phyloP scores from a whole-genome alignment of 768 basidiomycete genomes.

The Calvatia gigantea region DNA sequence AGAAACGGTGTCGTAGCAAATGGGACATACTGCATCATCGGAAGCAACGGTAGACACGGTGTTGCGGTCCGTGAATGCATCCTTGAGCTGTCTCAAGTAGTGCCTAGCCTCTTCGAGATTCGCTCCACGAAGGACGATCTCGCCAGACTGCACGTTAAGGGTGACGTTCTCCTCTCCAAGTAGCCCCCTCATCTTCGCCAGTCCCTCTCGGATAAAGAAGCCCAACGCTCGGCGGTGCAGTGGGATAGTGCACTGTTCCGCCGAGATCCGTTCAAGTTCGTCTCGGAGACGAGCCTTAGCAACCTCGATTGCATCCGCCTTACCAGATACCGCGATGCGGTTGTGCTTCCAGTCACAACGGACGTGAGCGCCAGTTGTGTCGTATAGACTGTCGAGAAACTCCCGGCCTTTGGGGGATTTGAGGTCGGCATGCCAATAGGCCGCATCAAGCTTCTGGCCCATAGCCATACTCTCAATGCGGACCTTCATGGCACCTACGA shows the following conservation, averaged over 20 bases:
- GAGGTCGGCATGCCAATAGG: conserved; percentile 50
- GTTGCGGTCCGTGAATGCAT: conserved; percentile 14
- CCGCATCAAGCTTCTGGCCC: conserved; percentile 42
- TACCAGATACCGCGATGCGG: conserved; percentile 45
- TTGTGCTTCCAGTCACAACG: conserved; percentile 43
- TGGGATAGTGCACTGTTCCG: conserved; percentile 36
- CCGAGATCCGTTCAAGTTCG: conserved; percentile 45
- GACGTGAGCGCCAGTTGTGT: conserved; percentile 38
- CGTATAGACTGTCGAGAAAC: conserved; percentile 32
- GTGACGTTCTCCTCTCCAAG: conserved; percentile 52
- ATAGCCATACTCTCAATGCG: conserved; percentile 51
- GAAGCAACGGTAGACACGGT: neutral
- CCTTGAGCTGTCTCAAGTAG: conserved; percentile 39
- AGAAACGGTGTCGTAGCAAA: conserved; percentile 46
- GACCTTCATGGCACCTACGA: conserved; percentile 55
- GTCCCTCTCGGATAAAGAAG: conserved; percentile 48
- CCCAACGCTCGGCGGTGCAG: conserved; percentile 39
- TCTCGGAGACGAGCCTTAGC: conserved; percentile 42
- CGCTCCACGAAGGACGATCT: conserved; percentile 43
- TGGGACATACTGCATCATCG: conserved; percentile 38
- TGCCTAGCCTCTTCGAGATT: conserved; percentile 57
- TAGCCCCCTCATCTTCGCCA: conserved; percentile 46
- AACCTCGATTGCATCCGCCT: conserved; percentile 30
- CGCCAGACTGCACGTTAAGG: conserved; percentile 34
- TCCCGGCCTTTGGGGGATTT: conserved; percentile 20